Conservation (phyloP, 2,329 filamentous ascomycete genomes). For the Amylocarpus encephaloides region DNA sequence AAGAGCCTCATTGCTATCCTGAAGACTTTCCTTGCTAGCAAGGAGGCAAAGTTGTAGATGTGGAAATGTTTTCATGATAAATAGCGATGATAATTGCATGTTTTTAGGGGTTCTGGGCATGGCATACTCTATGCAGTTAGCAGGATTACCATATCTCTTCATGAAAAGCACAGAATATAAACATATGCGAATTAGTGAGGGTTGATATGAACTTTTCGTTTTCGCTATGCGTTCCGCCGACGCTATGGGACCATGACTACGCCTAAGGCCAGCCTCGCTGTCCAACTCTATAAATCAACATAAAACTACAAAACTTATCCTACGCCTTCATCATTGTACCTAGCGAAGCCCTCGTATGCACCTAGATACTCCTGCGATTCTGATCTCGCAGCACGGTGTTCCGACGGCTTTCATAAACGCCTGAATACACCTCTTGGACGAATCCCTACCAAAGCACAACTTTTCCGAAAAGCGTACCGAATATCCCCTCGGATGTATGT, state of each 20-base stretch:
- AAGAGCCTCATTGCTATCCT: conserved; percentile 75
- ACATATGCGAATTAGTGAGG: not conserved
- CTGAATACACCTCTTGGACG: conserved; percentile 23
- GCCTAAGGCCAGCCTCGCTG: too few species aligned
- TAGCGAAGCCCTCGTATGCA: not conserved
- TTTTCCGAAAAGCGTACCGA: conserved; percentile 24
- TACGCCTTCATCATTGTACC: not conserved
- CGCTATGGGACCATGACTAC: too few species aligned
- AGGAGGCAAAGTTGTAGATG: conserved; percentile 39
- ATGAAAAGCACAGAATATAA: not conserved
- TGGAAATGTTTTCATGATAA: not conserved
- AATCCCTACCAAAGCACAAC: conserved; percentile 21
- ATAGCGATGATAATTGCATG: not conserved
- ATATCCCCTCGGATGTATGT: conserved; percentile 26
- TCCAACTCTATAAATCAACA: not conserved
- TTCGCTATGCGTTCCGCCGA: too few species aligned
- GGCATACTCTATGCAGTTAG: not conserved
- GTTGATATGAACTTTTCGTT: not conserved
- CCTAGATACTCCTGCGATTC: not conserved
- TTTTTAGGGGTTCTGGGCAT: not conserved
- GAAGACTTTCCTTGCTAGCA: conserved; percentile 52
- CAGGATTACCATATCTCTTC: not conserved
- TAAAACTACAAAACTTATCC: not conserved
- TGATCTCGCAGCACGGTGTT: not conserved
- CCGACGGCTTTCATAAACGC: conserved; percentile 15